Percentiles rank a stretch among this genome's conserved stretches.
These are phyloP conservation scores for Coniochaeta hoffmannii DNA, from an alignment of 2,329 filamentous ascomycete species.

Conservation along the genomic window DNA sequence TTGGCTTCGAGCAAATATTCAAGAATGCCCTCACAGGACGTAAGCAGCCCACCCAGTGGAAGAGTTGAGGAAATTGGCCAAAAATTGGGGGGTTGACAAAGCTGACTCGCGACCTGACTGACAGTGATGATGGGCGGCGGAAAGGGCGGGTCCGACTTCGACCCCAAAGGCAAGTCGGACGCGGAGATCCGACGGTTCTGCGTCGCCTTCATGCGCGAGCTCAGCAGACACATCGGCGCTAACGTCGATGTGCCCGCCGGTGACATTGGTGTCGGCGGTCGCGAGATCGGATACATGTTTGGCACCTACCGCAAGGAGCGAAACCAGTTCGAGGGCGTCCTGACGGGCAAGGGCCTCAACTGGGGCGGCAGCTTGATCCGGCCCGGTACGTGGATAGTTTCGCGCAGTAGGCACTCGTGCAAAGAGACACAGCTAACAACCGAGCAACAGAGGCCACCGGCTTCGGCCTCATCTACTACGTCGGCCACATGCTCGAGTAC, in stretches of 20 bases:
- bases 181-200: conserved; percentile 98
- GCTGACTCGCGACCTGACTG: conserved; percentile 35
- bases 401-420: neutral
- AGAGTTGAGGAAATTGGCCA: conserved; percentile 10
- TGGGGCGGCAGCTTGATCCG: conserved; percentile 95
- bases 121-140: conserved; percentile 85
- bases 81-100: neutral
- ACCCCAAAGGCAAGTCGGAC: conserved; percentile 97
- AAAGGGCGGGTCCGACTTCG: conserved; percentile 97
- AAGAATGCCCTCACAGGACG: conserved; percentile 97
- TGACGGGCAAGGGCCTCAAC: conserved; percentile 88
- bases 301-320: conserved; percentile 83
- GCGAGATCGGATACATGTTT: conserved; percentile 93
- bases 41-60: conserved; percentile 36
- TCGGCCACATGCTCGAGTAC: conserved; percentile 90
- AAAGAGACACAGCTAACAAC: no score
- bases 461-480: conserved; percentile 94
- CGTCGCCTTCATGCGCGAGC: conserved; percentile 90
- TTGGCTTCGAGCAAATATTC: conserved; percentile 99
- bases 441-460: conserved; percentile 82
- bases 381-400: conserved; percentile 45
- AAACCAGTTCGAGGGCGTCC: conserved; percentile 90
- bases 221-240: conserved; percentile 91
- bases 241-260: conserved; percentile 95
- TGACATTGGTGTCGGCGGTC: conserved; percentile 88